Evolutionary conservation across 805 yeast species (phyloP).

Genomic region (Barnettozyma californica): DNA sequence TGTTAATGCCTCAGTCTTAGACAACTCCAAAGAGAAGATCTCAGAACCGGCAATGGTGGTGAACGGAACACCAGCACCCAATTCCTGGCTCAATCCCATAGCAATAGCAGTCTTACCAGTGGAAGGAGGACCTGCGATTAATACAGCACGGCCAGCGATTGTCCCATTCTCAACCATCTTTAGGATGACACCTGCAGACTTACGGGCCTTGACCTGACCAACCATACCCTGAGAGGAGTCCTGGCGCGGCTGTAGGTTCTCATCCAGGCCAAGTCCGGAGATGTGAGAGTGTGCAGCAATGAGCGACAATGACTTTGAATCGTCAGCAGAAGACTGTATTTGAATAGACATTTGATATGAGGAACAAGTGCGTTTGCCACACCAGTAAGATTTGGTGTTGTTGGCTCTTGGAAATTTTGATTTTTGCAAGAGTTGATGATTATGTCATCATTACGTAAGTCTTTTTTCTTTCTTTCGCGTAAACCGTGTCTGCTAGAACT

Average conservation of each 20-base stretch:
- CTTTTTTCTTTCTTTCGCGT: neutral
- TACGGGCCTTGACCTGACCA: constrained; percentile 91
- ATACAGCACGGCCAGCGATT: constrained; percentile 94
- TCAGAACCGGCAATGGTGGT: constrained; percentile 95
- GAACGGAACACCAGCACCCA: constrained; percentile 76
- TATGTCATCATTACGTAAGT: neutral
- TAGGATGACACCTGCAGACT: constrained; percentile 91
- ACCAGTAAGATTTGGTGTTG: neutral
- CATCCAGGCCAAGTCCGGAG: constrained; percentile 94
- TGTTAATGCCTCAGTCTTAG: constrained; percentile 93
- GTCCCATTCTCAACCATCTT: constrained; percentile 91
- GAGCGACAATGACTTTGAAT: constrained; percentile 56
- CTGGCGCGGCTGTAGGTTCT: constrained; percentile 68
- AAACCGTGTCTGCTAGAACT: no score
- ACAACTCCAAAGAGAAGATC: constrained; percentile 82
- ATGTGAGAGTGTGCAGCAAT: constrained; percentile 99
- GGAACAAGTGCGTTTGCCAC: neutral
- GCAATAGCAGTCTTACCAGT: constrained; percentile 99
- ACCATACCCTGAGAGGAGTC: constrained; percentile 89
- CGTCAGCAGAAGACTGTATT: constrained; percentile 24
- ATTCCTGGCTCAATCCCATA: constrained; percentile 77
- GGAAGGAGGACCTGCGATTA: constrained; percentile 97
- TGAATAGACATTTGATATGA: constrained; percentile 31
- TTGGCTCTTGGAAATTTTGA: neutral
- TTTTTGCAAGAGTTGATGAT: neutral